Evolutionary conservation across 1,284 basidiomycete genomes (phyloP).

Genomic region (Naganishia liquefaciens): DNA sequence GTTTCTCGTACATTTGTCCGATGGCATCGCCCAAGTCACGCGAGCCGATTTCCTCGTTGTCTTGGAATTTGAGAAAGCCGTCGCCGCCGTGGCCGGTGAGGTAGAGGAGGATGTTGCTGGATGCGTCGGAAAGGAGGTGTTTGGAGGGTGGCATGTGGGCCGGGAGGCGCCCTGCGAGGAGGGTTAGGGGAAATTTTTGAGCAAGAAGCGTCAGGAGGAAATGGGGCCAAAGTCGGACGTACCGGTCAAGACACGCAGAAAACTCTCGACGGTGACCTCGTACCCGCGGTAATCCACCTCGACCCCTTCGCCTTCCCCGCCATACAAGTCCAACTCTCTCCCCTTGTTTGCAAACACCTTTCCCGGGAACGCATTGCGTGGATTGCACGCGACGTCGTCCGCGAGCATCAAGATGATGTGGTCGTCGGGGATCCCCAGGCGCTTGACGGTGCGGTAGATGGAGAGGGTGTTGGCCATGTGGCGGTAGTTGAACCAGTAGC

Average conservation of each 20-base stretch:
- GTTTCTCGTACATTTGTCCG: constrained; percentile 97
- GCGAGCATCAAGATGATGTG: constrained; percentile 99
- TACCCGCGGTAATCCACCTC: constrained; percentile 98
- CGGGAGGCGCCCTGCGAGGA: constrained; percentile 68
- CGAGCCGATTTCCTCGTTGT: constrained; percentile 95
- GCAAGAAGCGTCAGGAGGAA: too few relatives aligned
- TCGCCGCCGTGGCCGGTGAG: constrained; percentile 98
- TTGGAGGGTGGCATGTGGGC: constrained; percentile 78
- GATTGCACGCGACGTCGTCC: constrained; percentile 92
- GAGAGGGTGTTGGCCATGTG: constrained; percentile 93
- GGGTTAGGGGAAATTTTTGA: constrained; percentile 30
- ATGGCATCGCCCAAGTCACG: constrained; percentile 95
- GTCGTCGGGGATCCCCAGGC: constrained; percentile 94
- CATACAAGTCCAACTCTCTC: constrained; percentile 83
- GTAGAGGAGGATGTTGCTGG: constrained; percentile 95
- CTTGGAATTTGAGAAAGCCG: constrained; percentile 98
- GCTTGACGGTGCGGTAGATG: constrained; percentile 96
- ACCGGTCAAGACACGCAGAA: constrained; percentile 88
- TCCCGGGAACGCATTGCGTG: constrained; percentile 87
- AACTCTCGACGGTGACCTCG: constrained; percentile 96
- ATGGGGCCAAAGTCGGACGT: constrained; percentile 39
- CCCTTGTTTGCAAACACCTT: constrained; percentile 84
- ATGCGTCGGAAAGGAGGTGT: constrained; percentile 82
- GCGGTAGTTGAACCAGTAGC: constrained; percentile 99
- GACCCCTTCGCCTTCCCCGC: constrained; percentile 70